Conservation (phyloP, 2,329 filamentous ascomycete species). For the Alternaria tenuissima region DNA sequence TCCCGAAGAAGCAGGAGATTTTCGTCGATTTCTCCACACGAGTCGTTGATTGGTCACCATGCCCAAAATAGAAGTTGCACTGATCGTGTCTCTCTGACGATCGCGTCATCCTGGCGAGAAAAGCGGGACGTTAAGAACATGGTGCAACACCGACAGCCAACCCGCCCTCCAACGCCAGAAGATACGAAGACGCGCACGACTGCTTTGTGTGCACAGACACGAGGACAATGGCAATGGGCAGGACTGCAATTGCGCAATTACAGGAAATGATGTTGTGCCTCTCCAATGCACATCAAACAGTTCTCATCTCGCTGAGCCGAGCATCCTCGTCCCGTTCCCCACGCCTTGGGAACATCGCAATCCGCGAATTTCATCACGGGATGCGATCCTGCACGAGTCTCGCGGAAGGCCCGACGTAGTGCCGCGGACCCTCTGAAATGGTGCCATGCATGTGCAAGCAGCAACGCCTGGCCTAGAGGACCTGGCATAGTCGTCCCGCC, state of each 20-base stretch:
- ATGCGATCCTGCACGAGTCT: constrained; percentile 20
- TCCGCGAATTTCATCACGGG: constrained; percentile 13
- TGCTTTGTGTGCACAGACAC: neutral
- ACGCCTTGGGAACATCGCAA: constrained; percentile 27
- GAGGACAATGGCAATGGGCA: neutral
- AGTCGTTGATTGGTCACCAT: constrained; percentile 20
- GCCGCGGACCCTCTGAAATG: constrained; percentile 18
- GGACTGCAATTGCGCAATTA: constrained; percentile 1
- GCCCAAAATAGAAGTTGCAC: constrained; percentile 30
- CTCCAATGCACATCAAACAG: constrained; percentile 32
- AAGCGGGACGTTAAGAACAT: constrained; percentile 27
- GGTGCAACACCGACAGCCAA: constrained; percentile 28
- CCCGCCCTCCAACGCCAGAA: constrained; percentile 14
- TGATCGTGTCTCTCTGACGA: constrained; percentile 11
- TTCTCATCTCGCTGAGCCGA: constrained; percentile 29
- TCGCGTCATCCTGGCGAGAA: constrained; percentile 30
- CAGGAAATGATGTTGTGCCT: constrained; percentile 26
- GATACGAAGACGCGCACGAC: constrained; percentile 13
- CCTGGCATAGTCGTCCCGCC: constrained; percentile 15
- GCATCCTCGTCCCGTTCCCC: constrained; percentile 27
- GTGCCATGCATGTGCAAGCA: constrained; percentile 16
- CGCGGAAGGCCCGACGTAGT: constrained; percentile 19
- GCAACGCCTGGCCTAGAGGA: constrained; percentile 10
- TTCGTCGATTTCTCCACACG: constrained; percentile 5
- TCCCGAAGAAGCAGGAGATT: constrained; percentile 27